These are phyloP conservation scores for Colletotrichum limetticola DNA, from an alignment of 2,329 filamentous ascomycete genomes.

Conservation along the genomic window DNA sequence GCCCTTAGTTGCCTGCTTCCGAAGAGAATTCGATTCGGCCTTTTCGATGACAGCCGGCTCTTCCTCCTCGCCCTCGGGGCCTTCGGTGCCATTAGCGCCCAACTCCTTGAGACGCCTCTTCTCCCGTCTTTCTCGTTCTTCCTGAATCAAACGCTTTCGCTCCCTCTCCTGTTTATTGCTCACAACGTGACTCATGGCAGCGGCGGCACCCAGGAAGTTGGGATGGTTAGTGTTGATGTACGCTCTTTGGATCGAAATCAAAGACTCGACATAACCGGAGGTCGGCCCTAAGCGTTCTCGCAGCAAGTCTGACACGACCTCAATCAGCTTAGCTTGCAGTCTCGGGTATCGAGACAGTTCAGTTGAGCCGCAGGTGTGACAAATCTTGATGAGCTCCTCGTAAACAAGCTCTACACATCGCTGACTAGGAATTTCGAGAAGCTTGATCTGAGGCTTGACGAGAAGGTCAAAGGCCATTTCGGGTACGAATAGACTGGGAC, in stretches of 20 bases:
- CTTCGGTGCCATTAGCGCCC: constrained; percentile 80
- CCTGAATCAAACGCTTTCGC: constrained; percentile 80
- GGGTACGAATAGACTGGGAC: constrained; percentile 95
- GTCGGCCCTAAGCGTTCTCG: constrained; percentile 91
- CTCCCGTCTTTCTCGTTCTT: constrained; percentile 89
- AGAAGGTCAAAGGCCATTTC: constrained; percentile 97
- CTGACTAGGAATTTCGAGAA: constrained; percentile 93
- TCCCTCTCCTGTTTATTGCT: constrained; percentile 95
- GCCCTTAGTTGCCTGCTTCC: constrained; percentile 70
- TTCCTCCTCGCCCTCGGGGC: constrained; percentile 74
- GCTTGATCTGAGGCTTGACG: constrained; percentile 98
- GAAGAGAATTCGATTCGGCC: constrained; percentile 55
- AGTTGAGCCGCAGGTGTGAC: constrained; percentile 96
- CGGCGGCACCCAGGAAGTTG: constrained; percentile 96
- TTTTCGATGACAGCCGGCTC: constrained; percentile 60
- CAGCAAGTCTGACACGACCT: constrained; percentile 95
- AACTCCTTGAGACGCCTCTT: constrained; percentile 85
- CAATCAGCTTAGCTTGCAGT: constrained; percentile 95
- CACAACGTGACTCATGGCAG: constrained; percentile 97
- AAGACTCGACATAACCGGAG: constrained; percentile 91
- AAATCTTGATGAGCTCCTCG: constrained; percentile 99
- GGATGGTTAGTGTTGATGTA: constrained; percentile 99
- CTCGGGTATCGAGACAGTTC: constrained; percentile 93
- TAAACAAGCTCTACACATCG: constrained; percentile 98
- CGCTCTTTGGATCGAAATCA: constrained; percentile 96